Evolutionary conservation across 1,284 basidiomycete species (phyloP).

Genomic region (Ceratorhiza oryzae-sativae): DNA sequence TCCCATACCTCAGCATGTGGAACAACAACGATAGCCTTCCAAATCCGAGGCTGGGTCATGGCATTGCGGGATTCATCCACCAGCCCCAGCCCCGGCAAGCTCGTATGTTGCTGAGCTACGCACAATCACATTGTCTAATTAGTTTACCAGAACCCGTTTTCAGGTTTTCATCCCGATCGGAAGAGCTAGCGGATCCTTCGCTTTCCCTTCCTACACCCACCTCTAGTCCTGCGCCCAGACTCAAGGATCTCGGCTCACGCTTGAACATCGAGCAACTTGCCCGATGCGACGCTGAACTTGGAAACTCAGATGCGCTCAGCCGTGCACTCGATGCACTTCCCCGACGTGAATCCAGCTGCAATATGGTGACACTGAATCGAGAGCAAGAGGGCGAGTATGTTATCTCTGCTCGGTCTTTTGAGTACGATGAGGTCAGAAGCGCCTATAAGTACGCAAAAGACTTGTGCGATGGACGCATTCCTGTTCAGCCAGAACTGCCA

Average conservation of each 20-base stretch:
- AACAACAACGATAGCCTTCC: not conserved
- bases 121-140: not conserved
- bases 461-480: not conserved
- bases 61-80: not conserved
- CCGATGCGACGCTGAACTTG: not conserved
- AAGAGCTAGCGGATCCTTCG: not conserved
- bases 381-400: conserved; percentile 10
- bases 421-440: not conserved
- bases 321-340: not conserved
- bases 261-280: conserved; percentile 10
- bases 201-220: not conserved
- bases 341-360: not conserved
- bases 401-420: not conserved
- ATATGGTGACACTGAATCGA: not conserved
- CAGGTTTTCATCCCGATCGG: not conserved
- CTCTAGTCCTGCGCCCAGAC: not conserved
- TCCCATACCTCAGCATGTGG: not conserved
- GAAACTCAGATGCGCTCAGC: not conserved
- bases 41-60: not conserved
- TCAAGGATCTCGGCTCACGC: not conserved
- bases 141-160: not conserved
- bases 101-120: not conserved
- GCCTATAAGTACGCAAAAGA: not conserved
- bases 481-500: not conserved
- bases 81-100: not conserved